Conservation (phyloP, 768 basidiomycete species). For the Lentinula edodes region DNA sequence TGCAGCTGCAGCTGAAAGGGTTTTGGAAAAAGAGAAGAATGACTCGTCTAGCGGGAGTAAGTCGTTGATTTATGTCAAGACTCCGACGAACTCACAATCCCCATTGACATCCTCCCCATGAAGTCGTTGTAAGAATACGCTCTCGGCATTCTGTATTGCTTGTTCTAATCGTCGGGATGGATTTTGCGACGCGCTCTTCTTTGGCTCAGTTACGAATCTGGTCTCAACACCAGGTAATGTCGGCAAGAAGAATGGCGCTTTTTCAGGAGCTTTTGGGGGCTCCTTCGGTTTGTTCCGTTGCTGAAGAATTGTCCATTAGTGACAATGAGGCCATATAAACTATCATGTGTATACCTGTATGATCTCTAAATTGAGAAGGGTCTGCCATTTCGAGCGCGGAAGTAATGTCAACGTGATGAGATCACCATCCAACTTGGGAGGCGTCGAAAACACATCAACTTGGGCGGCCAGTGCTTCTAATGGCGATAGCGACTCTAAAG, state of each 20-base stretch:
- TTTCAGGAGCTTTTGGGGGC: slow-evolving; percentile 89
- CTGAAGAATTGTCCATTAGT: slow-evolving; percentile 28
- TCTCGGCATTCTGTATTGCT: slow-evolving; percentile 45
- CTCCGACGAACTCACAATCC: slow-evolving; percentile 54
- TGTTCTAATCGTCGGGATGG: slow-evolving; percentile 50
- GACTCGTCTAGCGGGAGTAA: slow-evolving; percentile 49
- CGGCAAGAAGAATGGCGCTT: slow-evolving; percentile 96
- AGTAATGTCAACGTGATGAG: slow-evolving; percentile 91
- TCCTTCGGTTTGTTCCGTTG: slow-evolving; percentile 97
- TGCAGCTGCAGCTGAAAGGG: slow-evolving; percentile 82
- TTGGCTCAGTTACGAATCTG: slow-evolving; percentile 59
- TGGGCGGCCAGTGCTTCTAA: slow-evolving; percentile 56
- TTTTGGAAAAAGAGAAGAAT: slow-evolving; percentile 82
- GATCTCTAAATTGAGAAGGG: slow-evolving; percentile 91
- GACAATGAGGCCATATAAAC: background rate
- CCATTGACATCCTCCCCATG: slow-evolving; percentile 46
- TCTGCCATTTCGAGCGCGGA: slow-evolving; percentile 93
- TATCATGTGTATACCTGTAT: slow-evolving; percentile 57
- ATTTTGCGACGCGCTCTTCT: slow-evolving; percentile 36
- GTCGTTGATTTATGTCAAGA: background rate
- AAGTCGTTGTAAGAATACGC: slow-evolving; percentile 68
- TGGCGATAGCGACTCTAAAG: slow-evolving; percentile 65
- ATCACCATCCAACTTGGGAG: slow-evolving; percentile 84
- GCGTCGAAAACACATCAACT: slow-evolving; percentile 72
- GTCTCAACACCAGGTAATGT: slow-evolving; percentile 84